Conservation (phyloP, 2,329 filamentous ascomycete genomes). For the Pleochaeta shiraiana region DNA sequence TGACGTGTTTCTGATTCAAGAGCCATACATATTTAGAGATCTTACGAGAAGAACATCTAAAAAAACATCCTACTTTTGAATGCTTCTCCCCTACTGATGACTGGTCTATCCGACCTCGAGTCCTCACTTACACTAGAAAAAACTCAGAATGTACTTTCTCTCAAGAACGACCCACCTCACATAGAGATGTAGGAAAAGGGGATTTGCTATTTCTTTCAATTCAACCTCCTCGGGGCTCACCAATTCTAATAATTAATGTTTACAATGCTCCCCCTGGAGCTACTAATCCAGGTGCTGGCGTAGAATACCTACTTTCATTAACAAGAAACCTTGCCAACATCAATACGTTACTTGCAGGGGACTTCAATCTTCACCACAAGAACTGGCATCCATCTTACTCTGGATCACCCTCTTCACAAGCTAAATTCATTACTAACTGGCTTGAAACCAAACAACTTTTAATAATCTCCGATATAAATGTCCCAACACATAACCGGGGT, state of each 20-base stretch:
- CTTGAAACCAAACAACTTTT: not conserved
- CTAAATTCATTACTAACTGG: not conserved
- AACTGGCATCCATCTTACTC: not conserved
- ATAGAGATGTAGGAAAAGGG: not conserved
- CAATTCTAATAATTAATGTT: not conserved
- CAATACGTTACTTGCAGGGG: not conserved
- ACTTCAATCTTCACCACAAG: not conserved
- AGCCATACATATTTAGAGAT: conserved; percentile 1
- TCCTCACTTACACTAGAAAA: not conserved
- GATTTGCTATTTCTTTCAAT: not conserved
- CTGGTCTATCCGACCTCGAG: not conserved
- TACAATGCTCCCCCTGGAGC: conserved; percentile 1
- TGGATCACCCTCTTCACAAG: not conserved
- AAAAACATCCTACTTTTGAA: not conserved
- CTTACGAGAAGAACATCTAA: not conserved
- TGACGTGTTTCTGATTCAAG: not conserved
- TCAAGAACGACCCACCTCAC: not conserved
- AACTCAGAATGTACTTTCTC: not conserved
- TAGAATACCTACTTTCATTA: not conserved
- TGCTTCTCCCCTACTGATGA: not conserved
- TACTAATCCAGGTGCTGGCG: not conserved
- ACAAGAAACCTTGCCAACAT: not conserved
- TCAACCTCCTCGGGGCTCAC: not conserved
- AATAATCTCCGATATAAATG: not conserved
- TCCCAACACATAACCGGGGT: not conserved